These are phyloP conservation scores for Arctium lappa DNA, from an alignment of 129 eudicot species.

Conservation along the genomic window DNA sequence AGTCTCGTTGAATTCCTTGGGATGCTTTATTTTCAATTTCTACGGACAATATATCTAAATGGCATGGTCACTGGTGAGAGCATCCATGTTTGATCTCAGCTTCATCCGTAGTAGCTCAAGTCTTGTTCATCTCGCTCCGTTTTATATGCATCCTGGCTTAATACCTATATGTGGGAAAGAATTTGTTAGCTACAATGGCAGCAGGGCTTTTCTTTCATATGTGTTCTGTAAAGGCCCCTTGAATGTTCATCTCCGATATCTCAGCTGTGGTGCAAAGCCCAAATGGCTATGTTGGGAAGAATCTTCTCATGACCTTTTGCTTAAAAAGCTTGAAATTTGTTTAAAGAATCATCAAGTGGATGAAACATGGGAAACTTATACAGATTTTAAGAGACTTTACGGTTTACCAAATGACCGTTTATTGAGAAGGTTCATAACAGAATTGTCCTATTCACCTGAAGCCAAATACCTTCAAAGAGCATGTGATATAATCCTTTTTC, in stretches of 20 bases:
- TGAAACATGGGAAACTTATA: constrained; percentile 66
- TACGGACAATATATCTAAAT: constrained; percentile 1
- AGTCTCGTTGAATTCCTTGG: neutral
- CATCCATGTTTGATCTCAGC: neutral
- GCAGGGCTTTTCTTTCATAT: constrained; percentile 1
- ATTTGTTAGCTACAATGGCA: neutral
- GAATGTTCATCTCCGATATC: constrained; percentile 7
- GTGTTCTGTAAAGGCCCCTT: neutral
- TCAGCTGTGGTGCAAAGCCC: constrained; percentile 17
- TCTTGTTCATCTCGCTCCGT: constrained; percentile 8
- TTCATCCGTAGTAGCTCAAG: constrained; percentile 26
- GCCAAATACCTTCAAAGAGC: constrained; percentile 61
- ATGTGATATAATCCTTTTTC: constrained; percentile 36
- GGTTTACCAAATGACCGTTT: constrained; percentile 53
- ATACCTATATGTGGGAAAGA: constrained; percentile 17
- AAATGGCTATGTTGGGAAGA: constrained; percentile 36
- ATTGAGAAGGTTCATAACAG: constrained; percentile 42
- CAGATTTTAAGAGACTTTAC: constrained; percentile 47
- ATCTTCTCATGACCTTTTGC: constrained; percentile 35
- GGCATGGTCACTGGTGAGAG: constrained; percentile 24
- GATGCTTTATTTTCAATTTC: neutral
- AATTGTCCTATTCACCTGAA: constrained; percentile 60
- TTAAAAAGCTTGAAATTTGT: constrained; percentile 50
- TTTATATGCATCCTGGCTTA: neutral
- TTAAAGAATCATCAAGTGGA: constrained; percentile 48